These are phyloP conservation scores for Diaporthe ampelina DNA, from an alignment of 2,329 filamentous ascomycete genomes.

Conservation along the genomic window DNA sequence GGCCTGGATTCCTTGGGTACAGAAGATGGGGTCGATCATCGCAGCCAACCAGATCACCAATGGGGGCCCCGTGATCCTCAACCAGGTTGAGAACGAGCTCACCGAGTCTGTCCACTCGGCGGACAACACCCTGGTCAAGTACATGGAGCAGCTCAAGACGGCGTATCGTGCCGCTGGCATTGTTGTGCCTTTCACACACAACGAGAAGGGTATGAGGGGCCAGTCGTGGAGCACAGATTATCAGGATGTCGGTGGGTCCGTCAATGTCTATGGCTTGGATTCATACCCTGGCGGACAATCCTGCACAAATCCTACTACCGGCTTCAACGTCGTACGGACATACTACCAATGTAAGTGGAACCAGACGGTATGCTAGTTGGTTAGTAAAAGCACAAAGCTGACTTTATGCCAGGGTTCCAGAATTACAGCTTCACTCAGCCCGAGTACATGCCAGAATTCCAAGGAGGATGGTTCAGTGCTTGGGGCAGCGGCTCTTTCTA, in stretches of 20 bases:
- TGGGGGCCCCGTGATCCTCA: conserved; percentile 65
- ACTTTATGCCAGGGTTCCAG: conserved; percentile 55
- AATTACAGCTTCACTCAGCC: conserved; percentile 68
- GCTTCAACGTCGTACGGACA: conserved; percentile 64
- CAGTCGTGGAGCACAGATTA: conserved; percentile 69
- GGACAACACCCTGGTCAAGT: conserved; percentile 61
- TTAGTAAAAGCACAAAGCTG: neutral
- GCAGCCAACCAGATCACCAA: conserved; percentile 66
- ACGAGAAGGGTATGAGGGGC: conserved; percentile 64
- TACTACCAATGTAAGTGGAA: conserved; percentile 63
- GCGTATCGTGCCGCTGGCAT: conserved; percentile 62
- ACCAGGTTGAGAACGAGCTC: conserved; percentile 68
- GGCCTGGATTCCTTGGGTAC: conserved; percentile 63
- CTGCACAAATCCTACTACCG: conserved; percentile 63
- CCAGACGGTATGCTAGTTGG: neutral
- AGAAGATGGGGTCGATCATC: conserved; percentile 62
- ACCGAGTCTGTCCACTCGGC: conserved; percentile 58
- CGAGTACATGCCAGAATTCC: conserved; percentile 65
- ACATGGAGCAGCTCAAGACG: conserved; percentile 65
- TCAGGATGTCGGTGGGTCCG: conserved; percentile 66
- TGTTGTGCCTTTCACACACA: conserved; percentile 63
- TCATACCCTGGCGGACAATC: conserved; percentile 62
- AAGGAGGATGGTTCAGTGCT: conserved; percentile 66
- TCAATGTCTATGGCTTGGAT: conserved; percentile 64
- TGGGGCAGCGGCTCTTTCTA: conserved; percentile 66